Evolutionary conservation across 371 early-diverging fungal species (phyloP).

Genomic region (Mortierella sp.): DNA sequence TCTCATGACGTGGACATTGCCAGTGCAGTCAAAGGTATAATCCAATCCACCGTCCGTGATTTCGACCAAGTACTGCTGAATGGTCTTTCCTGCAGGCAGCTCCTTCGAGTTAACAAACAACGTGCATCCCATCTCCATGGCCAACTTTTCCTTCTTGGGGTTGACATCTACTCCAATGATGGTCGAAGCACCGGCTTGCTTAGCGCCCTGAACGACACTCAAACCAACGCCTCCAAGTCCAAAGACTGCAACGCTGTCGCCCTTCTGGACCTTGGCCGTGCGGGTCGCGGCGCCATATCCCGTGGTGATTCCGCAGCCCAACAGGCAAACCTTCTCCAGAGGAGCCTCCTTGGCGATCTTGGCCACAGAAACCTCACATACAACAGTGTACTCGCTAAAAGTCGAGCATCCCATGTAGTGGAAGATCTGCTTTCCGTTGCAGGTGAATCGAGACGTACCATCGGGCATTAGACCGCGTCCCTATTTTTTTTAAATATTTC

Average conservation of each 20-base stretch:
- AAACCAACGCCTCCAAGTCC: conserved; percentile 97
- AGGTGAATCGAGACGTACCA: conserved; percentile 91
- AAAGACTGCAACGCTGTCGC: conserved; percentile 88
- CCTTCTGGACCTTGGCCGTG: conserved; percentile 89
- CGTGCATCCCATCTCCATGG: conserved; percentile 92
- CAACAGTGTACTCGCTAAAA: conserved; percentile 96
- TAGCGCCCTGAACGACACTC: conserved; percentile 92
- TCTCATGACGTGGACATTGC: conserved; percentile 93
- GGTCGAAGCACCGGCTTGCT: conserved; percentile 63
- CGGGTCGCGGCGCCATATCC: conserved; percentile 96
- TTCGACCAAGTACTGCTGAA: conserved; percentile 88
- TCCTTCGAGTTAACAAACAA: conserved; percentile 93
- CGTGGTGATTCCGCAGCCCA: conserved; percentile 97
- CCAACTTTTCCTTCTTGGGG: conserved; percentile 81
- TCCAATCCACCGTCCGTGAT: conserved; percentile 96
- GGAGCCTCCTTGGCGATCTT: conserved; percentile 86
- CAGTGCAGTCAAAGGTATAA: conserved; percentile 96
- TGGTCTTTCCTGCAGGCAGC: conserved; percentile 68
- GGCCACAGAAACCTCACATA: conserved; percentile 90
- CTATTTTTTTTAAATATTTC: conserved; percentile 34
- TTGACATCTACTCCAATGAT: conserved; percentile 95
- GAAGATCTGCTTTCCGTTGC: conserved; percentile 88
- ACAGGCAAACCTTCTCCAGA: conserved; percentile 87
- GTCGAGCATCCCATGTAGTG: conserved; percentile 98
- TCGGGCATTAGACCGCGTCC: conserved; percentile 97